Percentiles rank a stretch among this genome's conserved stretches.
These are phyloP conservation scores for Scheffersomyces stipitis DNA, from an alignment of 805 yeast genomes.

Conservation along the genomic window DNA sequence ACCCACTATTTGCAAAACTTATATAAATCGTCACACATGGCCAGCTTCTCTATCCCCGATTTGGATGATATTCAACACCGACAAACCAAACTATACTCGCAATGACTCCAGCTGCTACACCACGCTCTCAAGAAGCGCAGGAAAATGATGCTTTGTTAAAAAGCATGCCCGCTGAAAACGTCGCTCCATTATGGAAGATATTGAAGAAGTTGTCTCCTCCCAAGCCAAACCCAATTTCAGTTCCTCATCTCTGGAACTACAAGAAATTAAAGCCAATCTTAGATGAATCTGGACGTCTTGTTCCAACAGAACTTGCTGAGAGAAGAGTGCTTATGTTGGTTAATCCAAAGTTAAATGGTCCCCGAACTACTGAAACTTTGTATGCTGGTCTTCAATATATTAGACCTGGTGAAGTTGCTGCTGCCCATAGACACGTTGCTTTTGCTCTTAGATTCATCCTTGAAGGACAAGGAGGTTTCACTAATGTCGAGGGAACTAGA, in stretches of 20 bases:
- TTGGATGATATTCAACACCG: too few species aligned
- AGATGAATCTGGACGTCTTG: constrained; percentile 11
- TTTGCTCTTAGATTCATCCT: constrained; percentile 13
- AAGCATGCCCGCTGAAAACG: constrained; percentile 8
- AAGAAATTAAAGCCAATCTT: constrained; percentile 10
- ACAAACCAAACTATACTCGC: background rate
- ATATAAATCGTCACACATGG: too few species aligned
- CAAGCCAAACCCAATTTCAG: constrained; percentile 11
- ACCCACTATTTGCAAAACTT: too few species aligned
- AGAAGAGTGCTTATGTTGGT: constrained; percentile 13
- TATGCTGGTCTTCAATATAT: constrained; percentile 14
- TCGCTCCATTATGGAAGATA: constrained; percentile 12
- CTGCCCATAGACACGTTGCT: constrained; percentile 13
- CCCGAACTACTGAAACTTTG: constrained; percentile 13
- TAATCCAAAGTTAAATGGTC: constrained; percentile 11
- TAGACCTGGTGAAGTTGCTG: constrained; percentile 13
- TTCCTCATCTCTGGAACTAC: constrained; percentile 10
- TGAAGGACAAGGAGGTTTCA: constrained; percentile 13
- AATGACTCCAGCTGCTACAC: background rate
- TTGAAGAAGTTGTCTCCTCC: constrained; percentile 14
- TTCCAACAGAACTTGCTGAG: constrained; percentile 12
- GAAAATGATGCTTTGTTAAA: too few species aligned
- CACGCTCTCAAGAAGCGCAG: constrained; percentile 2
- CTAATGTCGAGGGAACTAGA: constrained; percentile 11
- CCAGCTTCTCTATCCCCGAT: too few species aligned